phyloP scores from a whole-genome alignment of 106 monocot genomes.

The Dioscorea dumetorum region DNA sequence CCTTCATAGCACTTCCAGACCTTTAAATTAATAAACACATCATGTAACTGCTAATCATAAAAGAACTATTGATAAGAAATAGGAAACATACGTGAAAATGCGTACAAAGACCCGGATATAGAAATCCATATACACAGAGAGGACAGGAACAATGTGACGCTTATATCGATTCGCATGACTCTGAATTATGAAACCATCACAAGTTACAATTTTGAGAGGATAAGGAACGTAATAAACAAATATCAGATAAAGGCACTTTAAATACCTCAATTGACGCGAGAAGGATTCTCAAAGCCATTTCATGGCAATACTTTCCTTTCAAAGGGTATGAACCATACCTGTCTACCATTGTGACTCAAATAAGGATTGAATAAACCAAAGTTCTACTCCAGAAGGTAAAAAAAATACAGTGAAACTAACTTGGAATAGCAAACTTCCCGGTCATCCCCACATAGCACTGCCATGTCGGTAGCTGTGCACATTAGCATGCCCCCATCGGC shows the following conservation, averaged over 20 bases:
- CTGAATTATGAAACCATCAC: constrained; percentile 26
- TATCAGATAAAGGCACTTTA: background rate
- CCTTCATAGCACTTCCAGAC: constrained; percentile 78
- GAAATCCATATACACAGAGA: constrained; percentile 97
- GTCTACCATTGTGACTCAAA: background rate
- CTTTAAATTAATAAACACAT: constrained; percentile 17
- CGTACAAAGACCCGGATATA: constrained; percentile 97
- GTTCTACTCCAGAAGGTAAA: no score
- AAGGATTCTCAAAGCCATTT: constrained; percentile 93
- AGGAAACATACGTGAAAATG: constrained; percentile 61
- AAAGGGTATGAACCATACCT: constrained; percentile 93
- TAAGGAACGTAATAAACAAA: no score
- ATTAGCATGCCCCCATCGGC: constrained; percentile 90
- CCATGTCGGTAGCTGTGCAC: constrained; percentile 99
- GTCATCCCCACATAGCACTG: constrained; percentile 82
- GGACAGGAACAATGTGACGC: constrained; percentile 84
- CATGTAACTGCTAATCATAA: no score
- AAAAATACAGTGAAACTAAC: constrained; percentile 23
- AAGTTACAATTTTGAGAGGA: background rate
- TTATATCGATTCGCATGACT: constrained; percentile 98
- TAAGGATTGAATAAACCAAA: no score
- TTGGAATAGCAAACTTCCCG: constrained; percentile 96
- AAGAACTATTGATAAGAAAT: no score
- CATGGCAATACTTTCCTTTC: constrained; percentile 96
- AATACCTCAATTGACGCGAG: constrained; percentile 92